Evolutionary conservation across 2,329 filamentous ascomycete species (phyloP), one percentile per base, ranked within the genome.

Genomic region (Sporothrix schenckii): DNA sequence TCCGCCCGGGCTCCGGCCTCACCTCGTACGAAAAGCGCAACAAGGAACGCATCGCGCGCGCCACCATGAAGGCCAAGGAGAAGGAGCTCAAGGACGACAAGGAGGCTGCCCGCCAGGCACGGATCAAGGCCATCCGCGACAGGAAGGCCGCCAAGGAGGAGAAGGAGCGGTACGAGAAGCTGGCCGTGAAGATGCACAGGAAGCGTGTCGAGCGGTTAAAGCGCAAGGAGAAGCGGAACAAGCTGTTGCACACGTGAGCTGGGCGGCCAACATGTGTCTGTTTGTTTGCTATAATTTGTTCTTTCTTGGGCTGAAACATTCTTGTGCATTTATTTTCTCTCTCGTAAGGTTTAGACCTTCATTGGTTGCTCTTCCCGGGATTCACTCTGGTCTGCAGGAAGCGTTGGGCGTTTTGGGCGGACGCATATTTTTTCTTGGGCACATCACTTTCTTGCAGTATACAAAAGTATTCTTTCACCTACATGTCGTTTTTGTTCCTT

Each of bases 101-200:
- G 82, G 93, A 97, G 78, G 88, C 91, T n/a, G 91, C 61, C 11
- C 52, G 74, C 69, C 77, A 97, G 92, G 86, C 87, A 78, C 89
- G 89, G 75, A 88, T 95, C 69, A 87, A 94, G 77, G 86, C 86
- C 13, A 92, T 98, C 78, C 94, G 91, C 77, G 93, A 97, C 74
- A 94, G 91, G 81, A 88, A 92, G 75, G 91, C 89, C 24, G 92
- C 90, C 68, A 98, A 97, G 86, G 94, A 93, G 76, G 95, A 98
- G 84, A 93, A 91, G 81, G 93, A 94, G 77, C 86, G 94, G 75
- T 98, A 94, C 79, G 92, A 93, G 80, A 92, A 94, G 84, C 88
- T 99, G 88, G 94, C 93, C 24, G 92, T 93, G 83, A 98, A 95
- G 84, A 98, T 99, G 95, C 94, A 98, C 83, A 89, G 88, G 81